Evolutionary conservation across 768 basidiomycete species (phyloP).

Genomic region (Collybia mongolica): DNA sequence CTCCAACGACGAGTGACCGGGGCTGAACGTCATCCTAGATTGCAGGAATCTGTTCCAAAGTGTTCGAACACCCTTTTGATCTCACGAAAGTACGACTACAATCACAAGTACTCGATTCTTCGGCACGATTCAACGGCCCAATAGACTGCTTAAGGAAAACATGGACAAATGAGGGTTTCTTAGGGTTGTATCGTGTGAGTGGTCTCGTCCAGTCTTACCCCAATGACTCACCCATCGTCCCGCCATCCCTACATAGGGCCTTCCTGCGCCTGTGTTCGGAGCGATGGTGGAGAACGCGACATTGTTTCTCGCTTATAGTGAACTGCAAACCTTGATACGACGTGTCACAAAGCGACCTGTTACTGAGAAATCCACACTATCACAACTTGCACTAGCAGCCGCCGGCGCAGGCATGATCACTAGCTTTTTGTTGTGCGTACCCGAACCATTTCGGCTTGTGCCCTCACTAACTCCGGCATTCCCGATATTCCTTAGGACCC

Average conservation of each 20-base stretch:
- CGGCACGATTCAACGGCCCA: constrained; percentile 71
- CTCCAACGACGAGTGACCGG: neutral
- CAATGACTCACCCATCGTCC: neutral
- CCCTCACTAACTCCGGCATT: neutral
- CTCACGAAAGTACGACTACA: constrained; percentile 90
- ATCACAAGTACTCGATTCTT: constrained; percentile 64
- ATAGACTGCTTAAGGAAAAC: constrained; percentile 88
- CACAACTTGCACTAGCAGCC: constrained; percentile 78
- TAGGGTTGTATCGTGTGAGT: constrained; percentile 85
- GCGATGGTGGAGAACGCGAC: constrained; percentile 94
- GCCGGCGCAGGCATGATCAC: constrained; percentile 84
- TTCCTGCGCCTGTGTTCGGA: constrained; percentile 91
- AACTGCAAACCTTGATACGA: constrained; percentile 67
- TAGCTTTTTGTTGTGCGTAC: constrained; percentile 81
- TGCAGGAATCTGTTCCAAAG: constrained; percentile 83
- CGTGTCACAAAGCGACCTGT: constrained; percentile 28
- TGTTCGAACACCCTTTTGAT: constrained; percentile 93
- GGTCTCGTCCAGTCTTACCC: neutral
- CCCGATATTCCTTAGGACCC: constrained; percentile 53
- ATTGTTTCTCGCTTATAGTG: constrained; percentile 84
- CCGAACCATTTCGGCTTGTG: neutral
- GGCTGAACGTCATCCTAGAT: constrained; percentile 34
- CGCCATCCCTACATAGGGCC: constrained; percentile 51
- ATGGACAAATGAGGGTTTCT: constrained; percentile 75
- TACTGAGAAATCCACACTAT: constrained; percentile 53